Evolutionary conservation across 2,329 filamentous ascomycete species (phyloP).

Genomic region (Diaporthe sp.): DNA sequence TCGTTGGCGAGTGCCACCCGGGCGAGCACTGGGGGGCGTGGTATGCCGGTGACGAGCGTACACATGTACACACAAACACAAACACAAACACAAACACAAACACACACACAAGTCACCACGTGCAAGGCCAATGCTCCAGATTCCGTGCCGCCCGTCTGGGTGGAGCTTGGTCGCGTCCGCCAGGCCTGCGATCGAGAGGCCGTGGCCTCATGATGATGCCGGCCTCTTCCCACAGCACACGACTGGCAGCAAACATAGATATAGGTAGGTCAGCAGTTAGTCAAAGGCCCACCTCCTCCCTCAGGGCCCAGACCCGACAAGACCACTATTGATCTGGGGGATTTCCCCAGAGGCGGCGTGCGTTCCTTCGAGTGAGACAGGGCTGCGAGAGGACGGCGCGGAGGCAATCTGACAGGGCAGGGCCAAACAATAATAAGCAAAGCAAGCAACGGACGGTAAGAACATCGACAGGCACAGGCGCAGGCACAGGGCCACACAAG

Average conservation of each 20-base stretch:
- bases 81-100: background rate
- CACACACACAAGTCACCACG: background rate
- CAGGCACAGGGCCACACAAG: slow-evolving; percentile 16
- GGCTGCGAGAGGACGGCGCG: slow-evolving; percentile 13
- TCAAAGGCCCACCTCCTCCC: background rate
- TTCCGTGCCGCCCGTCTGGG: background rate
- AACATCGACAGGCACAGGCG: background rate
- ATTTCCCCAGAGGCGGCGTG: slow-evolving; percentile 14
- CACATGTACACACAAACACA: background rate
- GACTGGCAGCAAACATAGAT: background rate
- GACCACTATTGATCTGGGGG: slow-evolving; percentile 15
- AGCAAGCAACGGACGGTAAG: background rate
- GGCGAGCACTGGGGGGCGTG: background rate
- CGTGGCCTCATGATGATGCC: background rate
- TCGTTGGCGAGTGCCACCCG: slow-evolving; percentile 12
- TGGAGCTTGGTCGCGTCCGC: too few species aligned
- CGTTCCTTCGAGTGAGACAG: slow-evolving; percentile 28
- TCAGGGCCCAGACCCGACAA: slow-evolving; percentile 9
- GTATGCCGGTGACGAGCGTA: background rate
- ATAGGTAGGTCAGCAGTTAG: slow-evolving; percentile 9
- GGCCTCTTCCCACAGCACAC: background rate
- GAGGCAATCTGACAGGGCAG: slow-evolving; percentile 8
- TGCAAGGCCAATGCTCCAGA: background rate
- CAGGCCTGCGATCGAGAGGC: background rate
- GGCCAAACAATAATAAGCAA: slow-evolving; percentile 3